Evolutionary conservation across 2,329 filamentous ascomycete species (phyloP).

Genomic region (Domatiomyces globalis): DNA sequence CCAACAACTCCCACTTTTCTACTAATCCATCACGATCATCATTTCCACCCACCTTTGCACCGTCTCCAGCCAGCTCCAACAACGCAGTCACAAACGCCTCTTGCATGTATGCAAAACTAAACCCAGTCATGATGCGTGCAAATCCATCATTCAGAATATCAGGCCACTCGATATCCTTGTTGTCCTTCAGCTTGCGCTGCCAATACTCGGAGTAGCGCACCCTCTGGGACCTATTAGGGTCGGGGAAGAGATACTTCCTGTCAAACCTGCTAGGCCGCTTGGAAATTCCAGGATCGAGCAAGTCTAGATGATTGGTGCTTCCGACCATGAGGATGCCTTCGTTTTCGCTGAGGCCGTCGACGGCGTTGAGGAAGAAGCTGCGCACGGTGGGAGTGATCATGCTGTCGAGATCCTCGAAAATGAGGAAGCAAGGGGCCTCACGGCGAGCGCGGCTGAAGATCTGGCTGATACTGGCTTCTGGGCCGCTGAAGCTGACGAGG

Average conservation of each 20-base stretch:
- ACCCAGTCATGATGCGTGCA: conserved; percentile 30
- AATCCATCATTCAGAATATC: conserved; percentile 27
- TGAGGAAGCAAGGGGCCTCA: conserved; percentile 27
- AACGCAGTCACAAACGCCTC: conserved; percentile 30
- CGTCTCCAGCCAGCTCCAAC: conserved; percentile 21
- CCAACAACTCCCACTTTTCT: conserved; percentile 1
- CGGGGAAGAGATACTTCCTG: conserved; percentile 33
- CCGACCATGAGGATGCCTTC: conserved; percentile 31
- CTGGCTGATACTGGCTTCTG: conserved; percentile 16
- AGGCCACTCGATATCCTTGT: conserved; percentile 26
- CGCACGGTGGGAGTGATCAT: conserved; percentile 25
- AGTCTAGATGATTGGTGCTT: conserved; percentile 25
- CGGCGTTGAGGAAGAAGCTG: conserved; percentile 31
- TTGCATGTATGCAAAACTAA: conserved; percentile 35
- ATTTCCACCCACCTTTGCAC: conserved; percentile 3
- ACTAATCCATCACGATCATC: conserved; percentile 10
- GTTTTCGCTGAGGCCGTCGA: conserved; percentile 29
- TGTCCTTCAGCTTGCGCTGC: conserved; percentile 21
- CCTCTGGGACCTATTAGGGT: conserved; percentile 26
- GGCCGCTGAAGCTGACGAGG: conserved; percentile 8
- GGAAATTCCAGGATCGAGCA: conserved; percentile 28
- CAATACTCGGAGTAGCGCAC: conserved; percentile 32
- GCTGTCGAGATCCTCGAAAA: conserved; percentile 30
- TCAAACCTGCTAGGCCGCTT: conserved; percentile 36
- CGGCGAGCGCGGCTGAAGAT: conserved; percentile 26